These are phyloP conservation scores for Dioszegia crocea DNA, from an alignment of 768 basidiomycete genomes.

Conservation along the genomic window DNA sequence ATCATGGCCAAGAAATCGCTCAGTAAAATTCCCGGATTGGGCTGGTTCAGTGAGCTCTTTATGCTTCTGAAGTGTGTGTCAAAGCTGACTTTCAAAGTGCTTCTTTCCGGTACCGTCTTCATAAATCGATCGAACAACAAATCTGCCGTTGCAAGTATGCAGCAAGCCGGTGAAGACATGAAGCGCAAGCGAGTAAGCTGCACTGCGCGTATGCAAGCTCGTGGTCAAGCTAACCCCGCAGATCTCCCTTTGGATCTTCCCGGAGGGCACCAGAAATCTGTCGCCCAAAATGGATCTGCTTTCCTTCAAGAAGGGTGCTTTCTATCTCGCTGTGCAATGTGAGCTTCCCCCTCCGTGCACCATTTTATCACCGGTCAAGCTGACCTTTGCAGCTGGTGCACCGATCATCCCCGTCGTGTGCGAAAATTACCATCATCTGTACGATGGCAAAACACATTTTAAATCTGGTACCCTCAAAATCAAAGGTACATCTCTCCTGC, in stretches of 20 bases:
- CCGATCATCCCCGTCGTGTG: slow-evolving; percentile 86
- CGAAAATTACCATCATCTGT: slow-evolving; percentile 87
- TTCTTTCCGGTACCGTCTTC: slow-evolving; percentile 84
- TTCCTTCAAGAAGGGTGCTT: slow-evolving; percentile 95
- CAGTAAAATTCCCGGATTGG: slow-evolving; percentile 72
- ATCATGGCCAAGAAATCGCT: slow-evolving; percentile 92
- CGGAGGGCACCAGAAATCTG: slow-evolving; percentile 84
- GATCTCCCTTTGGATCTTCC: slow-evolving; percentile 86
- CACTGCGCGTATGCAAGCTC: background rate
- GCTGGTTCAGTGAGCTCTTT: slow-evolving; percentile 61
- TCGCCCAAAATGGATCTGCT: slow-evolving; percentile 64
- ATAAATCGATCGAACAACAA: slow-evolving; percentile 77
- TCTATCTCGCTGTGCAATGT: slow-evolving; percentile 81
- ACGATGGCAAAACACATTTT: slow-evolving; percentile 67
- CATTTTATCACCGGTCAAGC: background rate
- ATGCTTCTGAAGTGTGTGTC: background rate
- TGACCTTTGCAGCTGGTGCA: slow-evolving; percentile 57
- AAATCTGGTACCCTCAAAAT: slow-evolving; percentile 70
- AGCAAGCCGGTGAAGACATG: slow-evolving; percentile 72
- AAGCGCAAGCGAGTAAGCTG: slow-evolving; percentile 53
- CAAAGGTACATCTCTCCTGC: slow-evolving; percentile 58
- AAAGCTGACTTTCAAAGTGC: slow-evolving; percentile 53
- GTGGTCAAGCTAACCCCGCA: slow-evolving; percentile 41
- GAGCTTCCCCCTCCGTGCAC: slow-evolving; percentile 7
- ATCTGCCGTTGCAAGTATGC: slow-evolving; percentile 68